Evolutionary conservation across 2,329 filamentous ascomycete species (phyloP), one percentile per base, ranked within the genome.

Genomic region (Diplodia intermedia): DNA sequence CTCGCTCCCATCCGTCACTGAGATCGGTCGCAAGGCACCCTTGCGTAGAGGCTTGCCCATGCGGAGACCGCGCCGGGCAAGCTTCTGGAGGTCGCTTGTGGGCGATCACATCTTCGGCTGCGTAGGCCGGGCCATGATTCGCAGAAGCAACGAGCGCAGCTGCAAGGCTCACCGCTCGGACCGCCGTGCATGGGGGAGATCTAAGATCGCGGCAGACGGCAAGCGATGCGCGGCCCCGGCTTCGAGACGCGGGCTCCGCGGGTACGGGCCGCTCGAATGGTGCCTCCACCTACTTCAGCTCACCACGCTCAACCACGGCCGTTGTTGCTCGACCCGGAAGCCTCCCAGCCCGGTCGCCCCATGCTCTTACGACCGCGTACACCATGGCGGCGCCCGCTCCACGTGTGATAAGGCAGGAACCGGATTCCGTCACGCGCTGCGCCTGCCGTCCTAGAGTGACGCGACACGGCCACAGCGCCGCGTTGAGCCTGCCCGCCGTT

Each of bases 141-240:
- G 57, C 57, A 29, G 57, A 62, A 49, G 47, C 31, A 38, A 52
- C 18, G n/a, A 36, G n/a, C 29, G 49, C 20, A 31, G 29, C 43
- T 63, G 60, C 60, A 63, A 63, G 60, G 47, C 60, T 63, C 47
- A 38, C 60, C 60, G 60, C 60, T 63, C 60, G 60, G 60, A 52
- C 60, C 43, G 60, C 47, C 47, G 7, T 38, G 60, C 60, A 63
- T 63, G 60, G 47, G 20, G 20, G 31, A 63, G 60, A 63, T 63
- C 60, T 63, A 49, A 63, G 43, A 63, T 63, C 60, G 60, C 60
- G 60, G 60, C 47, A 63, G 47, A 63, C 43, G 60, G 60, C 60
- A 63, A 26, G 26, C 47, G 43, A 52, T 36, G 43, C 47, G 60
- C 47, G 11, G 29, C 14, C 47, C 60, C 60, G 50, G 43, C 57